A percentile compares a stretch with the other conserved stretches of the same genome.
phyloP scores from a whole-genome alignment of 1,284 basidiomycete species.

The Clitocybe nebularis region DNA sequence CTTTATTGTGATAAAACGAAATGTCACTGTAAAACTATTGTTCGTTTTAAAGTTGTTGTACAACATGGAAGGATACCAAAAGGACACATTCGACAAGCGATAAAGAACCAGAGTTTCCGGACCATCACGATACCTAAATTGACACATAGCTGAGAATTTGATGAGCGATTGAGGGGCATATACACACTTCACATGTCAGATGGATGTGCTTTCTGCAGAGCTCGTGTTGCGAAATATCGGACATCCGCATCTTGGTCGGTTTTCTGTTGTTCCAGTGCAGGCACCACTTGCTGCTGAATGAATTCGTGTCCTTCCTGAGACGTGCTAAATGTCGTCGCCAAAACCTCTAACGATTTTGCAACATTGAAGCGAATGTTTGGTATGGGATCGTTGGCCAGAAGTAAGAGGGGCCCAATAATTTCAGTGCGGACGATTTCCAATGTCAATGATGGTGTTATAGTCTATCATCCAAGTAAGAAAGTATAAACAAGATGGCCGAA shows the following conservation, averaged over 20 bases:
- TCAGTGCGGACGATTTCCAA: conserved; percentile 83
- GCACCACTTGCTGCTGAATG: conserved; percentile 54
- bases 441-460: conserved; percentile 85
- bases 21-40: too few species aligned
- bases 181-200: conserved; percentile 12
- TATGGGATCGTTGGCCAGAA: conserved; percentile 88
- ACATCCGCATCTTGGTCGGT: conserved; percentile 95
- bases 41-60: too few species aligned
- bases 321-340: conserved; percentile 68
- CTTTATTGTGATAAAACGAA: too few species aligned
- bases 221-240: conserved; percentile 76
- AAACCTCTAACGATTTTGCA: conserved; percentile 88
- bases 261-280: conserved; percentile 84
- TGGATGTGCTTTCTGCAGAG: conserved; percentile 53
- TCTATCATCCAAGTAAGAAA: conserved; percentile 44
- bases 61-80: too few species aligned
- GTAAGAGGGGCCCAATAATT: conserved; percentile 83
- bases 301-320: conserved; percentile 51
- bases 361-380: conserved; percentile 99
- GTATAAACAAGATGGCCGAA: conserved; percentile 2
- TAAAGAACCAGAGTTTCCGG: too few species aligned
- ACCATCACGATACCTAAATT: too few species aligned
- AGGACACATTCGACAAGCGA: too few species aligned
- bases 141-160: too few species aligned
- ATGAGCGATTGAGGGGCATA: too few species aligned